Evolutionary conservation across 2,329 filamentous ascomycete genomes (phyloP).

Genomic region (Pseudocercospora crystallina): DNA sequence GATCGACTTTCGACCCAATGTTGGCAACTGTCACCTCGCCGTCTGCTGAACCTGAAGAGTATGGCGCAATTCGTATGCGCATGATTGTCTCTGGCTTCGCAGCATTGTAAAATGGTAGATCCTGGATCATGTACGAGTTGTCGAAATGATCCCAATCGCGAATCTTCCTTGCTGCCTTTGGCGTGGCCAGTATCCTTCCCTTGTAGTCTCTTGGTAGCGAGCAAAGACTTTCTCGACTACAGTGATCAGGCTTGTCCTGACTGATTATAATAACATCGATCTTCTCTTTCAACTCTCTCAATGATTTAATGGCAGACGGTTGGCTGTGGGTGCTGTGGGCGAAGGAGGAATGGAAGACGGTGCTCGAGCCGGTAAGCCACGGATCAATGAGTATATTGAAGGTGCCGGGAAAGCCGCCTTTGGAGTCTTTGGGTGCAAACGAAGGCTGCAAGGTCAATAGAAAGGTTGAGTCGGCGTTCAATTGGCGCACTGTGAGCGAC

Average conservation of each 20-base stretch:
- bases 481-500: conserved; percentile 63
- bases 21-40: conserved; percentile 73
- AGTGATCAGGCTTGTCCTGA: conserved; percentile 67
- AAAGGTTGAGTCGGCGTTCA: conserved; percentile 66
- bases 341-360: conserved; percentile 61
- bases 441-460: conserved; percentile 62
- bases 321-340: conserved; percentile 59
- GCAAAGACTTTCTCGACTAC: conserved; percentile 66
- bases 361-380: conserved; percentile 63
- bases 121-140: conserved; percentile 42
- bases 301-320: conserved; percentile 57
- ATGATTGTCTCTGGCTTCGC: conserved; percentile 42
- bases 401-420: conserved; percentile 45
- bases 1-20: conserved; percentile 60
- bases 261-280: conserved; percentile 61
- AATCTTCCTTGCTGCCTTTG: conserved; percentile 64
- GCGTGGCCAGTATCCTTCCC: conserved; percentile 66
- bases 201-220: conserved; percentile 58
- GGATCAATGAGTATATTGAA: conserved; percentile 72
- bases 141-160: conserved; percentile 68
- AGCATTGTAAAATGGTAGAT: conserved; percentile 45
- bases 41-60: conserved; percentile 52
- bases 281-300: conserved; percentile 52
- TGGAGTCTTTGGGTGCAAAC: conserved; percentile 42
- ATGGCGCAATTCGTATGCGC: conserved; percentile 56